Conservation (phyloP, 805 yeast genomes). For the Naumovozyma castellii region DNA sequence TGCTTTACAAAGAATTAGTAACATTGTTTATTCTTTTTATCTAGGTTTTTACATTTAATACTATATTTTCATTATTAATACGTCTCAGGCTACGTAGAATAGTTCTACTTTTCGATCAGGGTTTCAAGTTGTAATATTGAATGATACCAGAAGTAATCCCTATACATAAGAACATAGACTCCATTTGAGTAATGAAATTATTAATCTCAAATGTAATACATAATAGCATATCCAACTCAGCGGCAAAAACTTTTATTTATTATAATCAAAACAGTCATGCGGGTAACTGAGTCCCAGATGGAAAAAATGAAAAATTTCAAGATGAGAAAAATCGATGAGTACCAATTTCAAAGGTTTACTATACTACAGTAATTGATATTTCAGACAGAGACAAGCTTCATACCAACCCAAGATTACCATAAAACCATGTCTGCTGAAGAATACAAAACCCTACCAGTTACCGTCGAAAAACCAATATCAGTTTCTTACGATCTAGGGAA, state of each 20-base stretch:
- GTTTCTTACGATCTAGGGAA: constrained; percentile 85
- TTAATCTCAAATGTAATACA: too few species aligned
- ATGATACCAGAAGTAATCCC: too few species aligned
- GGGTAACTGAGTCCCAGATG: neutral
- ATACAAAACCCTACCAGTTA: constrained; percentile 44
- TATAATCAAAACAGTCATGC: neutral
- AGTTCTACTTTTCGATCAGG: too few species aligned
- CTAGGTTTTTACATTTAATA: constrained; percentile 7
- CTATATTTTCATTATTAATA: neutral
- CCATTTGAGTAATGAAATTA: too few species aligned
- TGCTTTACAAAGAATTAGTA: neutral
- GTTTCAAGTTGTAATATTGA: too few species aligned
- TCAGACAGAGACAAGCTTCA: neutral
- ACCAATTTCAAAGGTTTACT: too few species aligned
- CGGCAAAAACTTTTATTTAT: too few species aligned
- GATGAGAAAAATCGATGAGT: neutral
- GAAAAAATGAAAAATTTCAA: neutral
- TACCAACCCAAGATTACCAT: neutral
- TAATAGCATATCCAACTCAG: too few species aligned
- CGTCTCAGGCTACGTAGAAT: too few species aligned
- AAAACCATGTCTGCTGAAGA: constrained; percentile 16
- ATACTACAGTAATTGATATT: neutral
- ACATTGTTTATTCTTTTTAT: constrained; percentile 7
- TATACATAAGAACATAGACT: too few species aligned
- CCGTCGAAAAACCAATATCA: constrained; percentile 87